Conservation (phyloP, 2,329 filamentous ascomycete species). For the Fusarium sp. region DNA sequence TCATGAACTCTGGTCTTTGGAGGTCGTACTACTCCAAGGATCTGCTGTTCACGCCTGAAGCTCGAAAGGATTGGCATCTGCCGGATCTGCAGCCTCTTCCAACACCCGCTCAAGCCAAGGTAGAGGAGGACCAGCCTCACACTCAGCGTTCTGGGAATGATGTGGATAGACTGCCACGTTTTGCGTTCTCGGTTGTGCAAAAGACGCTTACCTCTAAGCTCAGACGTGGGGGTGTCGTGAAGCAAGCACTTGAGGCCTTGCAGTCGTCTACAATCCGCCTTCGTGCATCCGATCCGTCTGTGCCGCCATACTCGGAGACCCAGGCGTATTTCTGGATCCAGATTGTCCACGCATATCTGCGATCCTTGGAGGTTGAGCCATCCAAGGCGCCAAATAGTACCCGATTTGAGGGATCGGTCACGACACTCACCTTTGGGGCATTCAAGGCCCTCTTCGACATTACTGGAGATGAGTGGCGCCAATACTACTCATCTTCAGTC, state of each 20-base stretch:
- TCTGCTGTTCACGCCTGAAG: conserved; percentile 46
- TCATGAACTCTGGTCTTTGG: conserved; percentile 50
- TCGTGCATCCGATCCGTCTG: conserved; percentile 16
- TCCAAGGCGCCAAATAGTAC: background rate
- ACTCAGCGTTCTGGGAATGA: background rate
- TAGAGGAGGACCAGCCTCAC: background rate
- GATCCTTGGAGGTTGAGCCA: conserved; percentile 16
- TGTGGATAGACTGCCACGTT: conserved; percentile 41
- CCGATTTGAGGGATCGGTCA: background rate
- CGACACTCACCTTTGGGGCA: conserved; percentile 26
- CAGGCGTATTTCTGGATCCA: conserved; percentile 51
- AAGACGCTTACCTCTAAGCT: conserved; percentile 34
- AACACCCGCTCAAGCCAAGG: background rate
- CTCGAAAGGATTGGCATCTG: conserved; percentile 45
- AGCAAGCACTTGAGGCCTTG: conserved; percentile 40
- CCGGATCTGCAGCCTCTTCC: conserved; percentile 49
- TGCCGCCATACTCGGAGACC: conserved; percentile 48
- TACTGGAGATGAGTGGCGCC: conserved; percentile 42
- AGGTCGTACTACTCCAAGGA: conserved; percentile 48
- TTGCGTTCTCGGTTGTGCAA: conserved; percentile 48
- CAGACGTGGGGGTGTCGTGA: conserved; percentile 41
- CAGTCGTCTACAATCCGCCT: conserved; percentile 43
- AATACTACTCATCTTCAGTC: conserved; percentile 39
- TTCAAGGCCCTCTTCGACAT: conserved; percentile 42
- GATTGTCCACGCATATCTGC: conserved; percentile 36